Evolutionary conservation across 768 basidiomycete genomes (phyloP).

Genomic region (Ramaria rubella): DNA sequence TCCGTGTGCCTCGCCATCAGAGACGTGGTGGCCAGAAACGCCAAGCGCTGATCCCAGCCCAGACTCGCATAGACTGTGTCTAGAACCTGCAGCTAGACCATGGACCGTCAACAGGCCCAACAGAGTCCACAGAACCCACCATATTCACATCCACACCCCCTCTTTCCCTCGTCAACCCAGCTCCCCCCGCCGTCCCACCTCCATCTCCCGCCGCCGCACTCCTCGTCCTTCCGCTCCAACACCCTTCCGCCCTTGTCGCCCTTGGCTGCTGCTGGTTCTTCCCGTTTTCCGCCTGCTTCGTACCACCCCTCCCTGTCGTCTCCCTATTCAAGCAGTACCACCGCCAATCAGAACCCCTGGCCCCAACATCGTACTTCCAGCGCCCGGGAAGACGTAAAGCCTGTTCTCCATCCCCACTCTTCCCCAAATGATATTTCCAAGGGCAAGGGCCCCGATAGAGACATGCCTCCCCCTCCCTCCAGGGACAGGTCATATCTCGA

Average conservation of each 20-base stretch:
- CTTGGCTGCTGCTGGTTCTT: not conserved
- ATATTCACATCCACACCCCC: not conserved
- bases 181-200: constrained; percentile 22
- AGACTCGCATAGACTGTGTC: too few relatives aligned
- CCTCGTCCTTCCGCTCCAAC: constrained; percentile 39
- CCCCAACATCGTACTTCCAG: constrained; percentile 25
- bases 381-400: constrained; percentile 30
- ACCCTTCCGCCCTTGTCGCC: constrained; percentile 20
- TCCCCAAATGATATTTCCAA: constrained; percentile 17
- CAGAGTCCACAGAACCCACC: too few relatives aligned
- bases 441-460: constrained; percentile 20
- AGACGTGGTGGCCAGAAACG: not conserved
- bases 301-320: constrained; percentile 9
- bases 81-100: not conserved
- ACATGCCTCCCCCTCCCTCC: constrained; percentile 14
- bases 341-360: constrained; percentile 8
- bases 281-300: not conserved
- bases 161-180: constrained; percentile 14
- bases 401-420: constrained; percentile 15
- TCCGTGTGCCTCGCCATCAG: not conserved
- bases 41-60: too few relatives aligned
- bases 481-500: constrained; percentile 1
- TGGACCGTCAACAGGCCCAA: not conserved
- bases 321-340: not conserved
- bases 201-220: constrained; percentile 24